Conservation (phyloP, 805 yeast genomes). For the Barnettozyma californica region DNA sequence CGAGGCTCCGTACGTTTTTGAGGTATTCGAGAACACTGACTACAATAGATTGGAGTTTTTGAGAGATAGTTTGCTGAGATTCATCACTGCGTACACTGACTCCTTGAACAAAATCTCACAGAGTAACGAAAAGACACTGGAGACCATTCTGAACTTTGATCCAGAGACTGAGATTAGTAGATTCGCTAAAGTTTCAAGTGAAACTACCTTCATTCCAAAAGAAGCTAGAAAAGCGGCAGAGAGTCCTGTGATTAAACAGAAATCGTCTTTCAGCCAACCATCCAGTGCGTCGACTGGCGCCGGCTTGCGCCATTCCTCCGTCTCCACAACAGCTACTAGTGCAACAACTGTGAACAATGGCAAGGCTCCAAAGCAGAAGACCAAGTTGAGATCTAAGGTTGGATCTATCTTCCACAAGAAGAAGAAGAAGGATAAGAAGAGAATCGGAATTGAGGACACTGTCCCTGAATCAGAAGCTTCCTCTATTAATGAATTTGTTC, state of each 20-base stretch:
- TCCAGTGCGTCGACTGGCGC: conserved; percentile 1
- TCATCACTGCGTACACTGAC: conserved; percentile 57
- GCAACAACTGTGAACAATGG: conserved; percentile 13
- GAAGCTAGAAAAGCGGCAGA: conserved; percentile 27
- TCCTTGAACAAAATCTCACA: conserved; percentile 38
- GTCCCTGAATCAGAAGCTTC: conserved; percentile 25
- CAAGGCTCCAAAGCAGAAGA: conserved; percentile 26
- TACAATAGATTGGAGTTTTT: conserved; percentile 53
- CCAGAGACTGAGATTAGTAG: conserved; percentile 56
- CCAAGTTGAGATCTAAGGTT: conserved; percentile 57
- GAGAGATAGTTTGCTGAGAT: conserved; percentile 61
- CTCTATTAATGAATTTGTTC: conserved; percentile 16
- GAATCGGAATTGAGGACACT: conserved; percentile 11
- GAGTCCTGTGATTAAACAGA: conserved; percentile 14
- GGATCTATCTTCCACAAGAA: conserved; percentile 73
- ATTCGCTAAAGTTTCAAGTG: conserved; percentile 41
- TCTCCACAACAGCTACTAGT: conserved; percentile 19
- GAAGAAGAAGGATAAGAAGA: conserved; percentile 38
- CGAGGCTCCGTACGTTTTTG: conserved; percentile 72
- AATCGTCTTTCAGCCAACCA: conserved; percentile 2
- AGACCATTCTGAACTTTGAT: conserved; percentile 57
- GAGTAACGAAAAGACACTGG: conserved; percentile 59
- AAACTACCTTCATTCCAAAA: conserved; percentile 21
- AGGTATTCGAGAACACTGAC: conserved; percentile 70
- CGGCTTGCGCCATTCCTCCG: conserved; percentile 14